A percentile compares a stretch with the other conserved stretches of the same genome.
These are phyloP conservation scores for Leccinum uliginosum DNA, from an alignment of 768 basidiomycete species.

Conservation along the genomic window DNA sequence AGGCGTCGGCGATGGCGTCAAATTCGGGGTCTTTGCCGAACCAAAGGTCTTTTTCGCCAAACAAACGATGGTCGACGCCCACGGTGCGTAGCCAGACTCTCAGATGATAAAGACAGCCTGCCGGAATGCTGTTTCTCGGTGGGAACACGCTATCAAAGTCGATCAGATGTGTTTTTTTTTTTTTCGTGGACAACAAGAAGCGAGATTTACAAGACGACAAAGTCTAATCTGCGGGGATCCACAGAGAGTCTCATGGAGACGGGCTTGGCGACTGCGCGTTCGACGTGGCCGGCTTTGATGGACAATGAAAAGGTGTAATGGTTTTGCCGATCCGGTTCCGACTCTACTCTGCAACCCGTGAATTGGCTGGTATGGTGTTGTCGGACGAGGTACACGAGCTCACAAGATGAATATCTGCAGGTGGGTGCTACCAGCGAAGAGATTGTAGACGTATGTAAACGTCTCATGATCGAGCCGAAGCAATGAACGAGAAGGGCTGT, in stretches of 20 bases:
- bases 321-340: slow-evolving; percentile 22
- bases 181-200: not conserved
- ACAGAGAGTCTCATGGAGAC: slow-evolving; percentile 42
- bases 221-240: slow-evolving; percentile 53
- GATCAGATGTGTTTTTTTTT: not conserved
- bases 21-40: slow-evolving; percentile 66
- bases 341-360: slow-evolving; percentile 27
- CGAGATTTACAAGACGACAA: slow-evolving; percentile 54
- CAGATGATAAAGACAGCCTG: slow-evolving; percentile 50
- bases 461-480: slow-evolving; percentile 24
- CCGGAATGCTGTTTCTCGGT: slow-evolving; percentile 52
- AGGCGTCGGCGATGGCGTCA: slow-evolving; percentile 49
- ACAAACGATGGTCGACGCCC: slow-evolving; percentile 58
- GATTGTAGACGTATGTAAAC: slow-evolving; percentile 44
- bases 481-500: slow-evolving; percentile 22
- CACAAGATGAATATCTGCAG: slow-evolving; percentile 52
- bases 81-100: slow-evolving; percentile 62
- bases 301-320: slow-evolving; percentile 52
- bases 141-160: slow-evolving; percentile 45
- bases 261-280: slow-evolving; percentile 49
- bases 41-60: slow-evolving; percentile 63
- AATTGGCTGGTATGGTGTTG: not conserved
- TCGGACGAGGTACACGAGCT: slow-evolving; percentile 13
- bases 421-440: slow-evolving; percentile 41
- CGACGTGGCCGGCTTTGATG: slow-evolving; percentile 50